phyloP scores from a whole-genome alignment of 208 protist species.

The Vickermania ingenoplastis region DNA sequence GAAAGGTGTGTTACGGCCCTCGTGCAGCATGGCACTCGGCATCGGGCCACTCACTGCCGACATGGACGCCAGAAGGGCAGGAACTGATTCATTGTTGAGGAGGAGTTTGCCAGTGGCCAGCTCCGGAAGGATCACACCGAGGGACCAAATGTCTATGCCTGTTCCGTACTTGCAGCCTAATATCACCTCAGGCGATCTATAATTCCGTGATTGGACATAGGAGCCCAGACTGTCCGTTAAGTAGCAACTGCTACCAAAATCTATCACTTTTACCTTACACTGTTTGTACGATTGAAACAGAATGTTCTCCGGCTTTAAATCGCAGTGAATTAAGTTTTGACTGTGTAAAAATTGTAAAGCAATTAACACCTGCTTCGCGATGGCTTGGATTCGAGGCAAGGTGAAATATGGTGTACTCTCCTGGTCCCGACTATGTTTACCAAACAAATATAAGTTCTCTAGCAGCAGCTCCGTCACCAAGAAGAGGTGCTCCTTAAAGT shows the following conservation, averaged over 20 bases:
- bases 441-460: slow-evolving; percentile 90
- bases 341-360: slow-evolving; percentile 72
- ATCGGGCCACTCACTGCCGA: slow-evolving; percentile 14
- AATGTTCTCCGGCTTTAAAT: slow-evolving; percentile 87
- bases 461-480: slow-evolving; percentile 89
- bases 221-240: slow-evolving; percentile 55
- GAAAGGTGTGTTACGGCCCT: slow-evolving; percentile 32
- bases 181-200: slow-evolving; percentile 59
- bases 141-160: slow-evolving; percentile 37
- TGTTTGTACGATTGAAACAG: slow-evolving; percentile 64
- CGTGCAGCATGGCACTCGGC: slow-evolving; percentile 25
- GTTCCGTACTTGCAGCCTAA: slow-evolving; percentile 37
- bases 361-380: slow-evolving; percentile 60
- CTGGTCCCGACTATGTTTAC: slow-evolving; percentile 56
- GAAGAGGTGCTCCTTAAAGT: slow-evolving; percentile 90
- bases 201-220: slow-evolving; percentile 63
- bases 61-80: slow-evolving; percentile 52
- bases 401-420: slow-evolving; percentile 76
- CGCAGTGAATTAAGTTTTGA: slow-evolving; percentile 78
- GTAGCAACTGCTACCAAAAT: slow-evolving; percentile 81
- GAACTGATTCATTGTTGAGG: slow-evolving; percentile 77
- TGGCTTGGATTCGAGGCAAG: slow-evolving; percentile 61
- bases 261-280: slow-evolving; percentile 79
- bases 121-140: slow-evolving; percentile 51
- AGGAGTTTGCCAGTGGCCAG: slow-evolving; percentile 68